Base-by-base conservation (phyloP, 2,329 filamentous ascomycete species). In the Fusarium foetens region DNA sequence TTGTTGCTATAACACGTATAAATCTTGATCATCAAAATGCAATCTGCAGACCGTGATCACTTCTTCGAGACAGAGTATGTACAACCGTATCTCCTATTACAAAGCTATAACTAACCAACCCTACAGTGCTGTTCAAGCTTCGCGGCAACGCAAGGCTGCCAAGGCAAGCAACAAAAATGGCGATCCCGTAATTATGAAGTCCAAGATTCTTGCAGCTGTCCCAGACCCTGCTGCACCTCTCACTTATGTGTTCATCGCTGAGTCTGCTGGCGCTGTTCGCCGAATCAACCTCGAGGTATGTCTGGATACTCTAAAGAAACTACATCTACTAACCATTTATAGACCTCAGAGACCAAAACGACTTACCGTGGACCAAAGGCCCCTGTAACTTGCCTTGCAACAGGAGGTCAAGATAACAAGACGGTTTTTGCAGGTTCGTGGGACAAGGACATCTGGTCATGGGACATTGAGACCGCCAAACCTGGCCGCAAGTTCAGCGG, bases 51-150 rank as follows among this genome's bases (percentile, higher is more conserved):
- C 78, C 88, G 91, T 57, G 91, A 92, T 35, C 90, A 96, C 79
- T 98, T 97, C 85, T 98, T 98, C 79, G 93, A 98, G 82, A 97
- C 94, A 35, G 93, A 95, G 94, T 96, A 84, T 82, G 91, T 81
- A 29, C 36, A 51, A 11, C 36, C 35, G 5, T 31, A 29, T n/a
- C 38, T 27, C 29, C 19, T 52, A 23, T 23, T 23, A 48, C 6
- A 19, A 12, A 23, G 4, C 23, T 3, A 23, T 14, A 41, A 46
- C 68, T 70, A 25, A 76, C 51, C 43, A 25, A 14, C 9, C 9
- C 12, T 8, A 21, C 64, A 89, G 87, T 77, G 86, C 86, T 23
- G 82, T 84, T 7, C 85, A 87, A 69, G 84, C 82, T 46, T 82
- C 83, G 71, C 80, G 83, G 36, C 80, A 83, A 65, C 84, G 94